Conservation (phyloP, 768 basidiomycete genomes). For the Leccinellum albellum region DNA sequence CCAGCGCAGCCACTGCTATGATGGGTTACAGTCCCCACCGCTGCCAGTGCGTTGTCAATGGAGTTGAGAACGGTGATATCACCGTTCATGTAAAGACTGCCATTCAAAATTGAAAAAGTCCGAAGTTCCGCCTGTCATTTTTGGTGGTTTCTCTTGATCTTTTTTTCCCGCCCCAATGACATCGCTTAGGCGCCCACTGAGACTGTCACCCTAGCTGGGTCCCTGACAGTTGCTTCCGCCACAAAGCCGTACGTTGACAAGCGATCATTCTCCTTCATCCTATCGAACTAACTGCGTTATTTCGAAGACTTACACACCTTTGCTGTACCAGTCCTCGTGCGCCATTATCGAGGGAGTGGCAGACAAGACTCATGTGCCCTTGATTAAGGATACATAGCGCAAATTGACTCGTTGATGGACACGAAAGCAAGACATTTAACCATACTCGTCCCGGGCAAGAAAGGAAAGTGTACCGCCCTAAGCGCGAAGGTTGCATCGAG, state of each 20-base stretch:
- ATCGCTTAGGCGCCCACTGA: too few relatives aligned
- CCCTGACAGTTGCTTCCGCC: not conserved
- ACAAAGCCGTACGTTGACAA: not conserved
- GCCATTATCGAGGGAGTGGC: not conserved
- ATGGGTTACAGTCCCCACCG: not conserved
- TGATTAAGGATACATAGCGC: not conserved
- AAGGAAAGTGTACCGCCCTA: not conserved
- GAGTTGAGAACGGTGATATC: not conserved
- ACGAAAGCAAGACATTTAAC: not conserved
- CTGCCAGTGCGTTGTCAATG: too few relatives aligned
- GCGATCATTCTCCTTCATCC: not conserved
- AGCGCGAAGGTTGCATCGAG: not conserved
- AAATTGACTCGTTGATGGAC: not conserved
- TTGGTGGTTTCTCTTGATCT: too few relatives aligned
- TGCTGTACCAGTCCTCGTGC: not conserved
- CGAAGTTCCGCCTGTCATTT: not conserved
- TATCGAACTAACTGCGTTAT: not conserved
- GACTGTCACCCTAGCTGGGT: not conserved
- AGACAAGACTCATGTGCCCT: not conserved
- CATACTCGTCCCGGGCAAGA: not conserved
- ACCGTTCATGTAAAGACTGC: too few relatives aligned
- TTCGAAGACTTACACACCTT: not conserved
- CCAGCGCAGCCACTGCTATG: not conserved
- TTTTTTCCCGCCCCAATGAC: not conserved
- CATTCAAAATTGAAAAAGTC: not conserved